These are phyloP conservation scores for Blastobotrys buckinghamii DNA, from an alignment of 1,139 yeast species.

Conservation along the genomic window DNA sequence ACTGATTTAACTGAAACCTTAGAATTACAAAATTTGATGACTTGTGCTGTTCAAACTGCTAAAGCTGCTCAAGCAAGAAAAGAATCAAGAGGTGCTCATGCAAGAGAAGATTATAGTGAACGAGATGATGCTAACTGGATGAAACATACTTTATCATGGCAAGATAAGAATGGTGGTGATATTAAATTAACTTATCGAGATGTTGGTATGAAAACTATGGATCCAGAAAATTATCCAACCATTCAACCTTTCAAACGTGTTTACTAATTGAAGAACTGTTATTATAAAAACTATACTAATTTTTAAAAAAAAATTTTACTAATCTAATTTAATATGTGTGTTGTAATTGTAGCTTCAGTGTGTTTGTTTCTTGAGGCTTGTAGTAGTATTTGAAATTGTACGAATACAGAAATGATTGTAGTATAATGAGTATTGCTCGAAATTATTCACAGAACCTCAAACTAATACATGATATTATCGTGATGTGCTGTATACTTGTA, in stretches of 20 bases:
- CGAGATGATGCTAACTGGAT: constrained; percentile 97
- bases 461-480: no score
- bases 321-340: no score
- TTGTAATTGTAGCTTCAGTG: no score
- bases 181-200: constrained; percentile 80
- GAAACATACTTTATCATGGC: constrained; percentile 97
- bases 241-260: constrained; percentile 98
- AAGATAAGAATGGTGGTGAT: constrained; percentile 60
- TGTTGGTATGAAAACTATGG: constrained; percentile 79
- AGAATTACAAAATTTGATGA: constrained; percentile 92
- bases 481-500: no score
- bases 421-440: no score
- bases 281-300: no score
- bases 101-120: constrained; percentile 94
- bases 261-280: no score
- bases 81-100: constrained; percentile 99
- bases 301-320: no score
- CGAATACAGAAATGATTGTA: no score
- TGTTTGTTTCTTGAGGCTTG: no score
- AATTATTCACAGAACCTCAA: no score
- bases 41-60: constrained; percentile 97
- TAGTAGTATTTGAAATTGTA: no score
- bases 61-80: constrained; percentile 89
- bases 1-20: constrained; percentile 93
- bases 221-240: constrained; percentile 86